These are phyloP conservation scores for Marasmius oreades DNA, from an alignment of 1,284 basidiomycete species.

Conservation along the genomic window DNA sequence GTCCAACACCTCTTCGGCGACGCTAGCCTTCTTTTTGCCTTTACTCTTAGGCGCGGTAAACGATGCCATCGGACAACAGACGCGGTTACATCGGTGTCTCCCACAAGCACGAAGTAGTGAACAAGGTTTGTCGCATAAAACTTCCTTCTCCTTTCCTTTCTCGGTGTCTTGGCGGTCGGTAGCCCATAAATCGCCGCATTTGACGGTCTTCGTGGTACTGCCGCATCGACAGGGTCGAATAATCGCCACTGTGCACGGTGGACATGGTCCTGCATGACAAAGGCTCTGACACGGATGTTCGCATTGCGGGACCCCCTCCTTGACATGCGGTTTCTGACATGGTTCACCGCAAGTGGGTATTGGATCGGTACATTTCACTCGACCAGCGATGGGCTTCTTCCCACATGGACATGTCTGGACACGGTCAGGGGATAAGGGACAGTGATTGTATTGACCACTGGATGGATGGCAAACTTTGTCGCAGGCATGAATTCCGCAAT, in stretches of 20 bases:
- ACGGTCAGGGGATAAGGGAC: conserved; percentile 69
- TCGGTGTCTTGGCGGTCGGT: conserved; percentile 18
- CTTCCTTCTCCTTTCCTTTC: conserved; percentile 40
- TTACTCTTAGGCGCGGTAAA: conserved; percentile 51
- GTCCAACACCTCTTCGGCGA: conserved; percentile 22
- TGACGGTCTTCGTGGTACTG: conserved; percentile 49
- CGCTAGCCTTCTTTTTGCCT: conserved; percentile 53
- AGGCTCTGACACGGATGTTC: conserved; percentile 60
- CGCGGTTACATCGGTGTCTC: conserved; percentile 74
- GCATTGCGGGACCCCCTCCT: conserved; percentile 34
- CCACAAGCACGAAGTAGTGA: conserved; percentile 74
- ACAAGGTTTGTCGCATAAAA: conserved; percentile 79
- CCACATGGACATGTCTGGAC: conserved; percentile 83
- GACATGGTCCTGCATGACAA: conserved; percentile 67
- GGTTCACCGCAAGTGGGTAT: conserved; percentile 74
- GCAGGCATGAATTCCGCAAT: conserved; percentile 76
- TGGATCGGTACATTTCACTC: conserved; percentile 64
- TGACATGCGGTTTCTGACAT: conserved; percentile 63
- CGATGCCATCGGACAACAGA: conserved; percentile 85
- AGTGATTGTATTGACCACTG: conserved; percentile 44
- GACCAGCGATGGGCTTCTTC: conserved; percentile 51
- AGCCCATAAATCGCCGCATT: conserved; percentile 42
- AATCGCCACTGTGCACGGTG: conserved; percentile 68
- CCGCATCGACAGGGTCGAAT: conserved; percentile 81
- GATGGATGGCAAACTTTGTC: conserved; percentile 72